These are phyloP conservation scores for Colletotrichum melonis DNA, from an alignment of 2,329 filamentous ascomycete species.

Conservation along the genomic window DNA sequence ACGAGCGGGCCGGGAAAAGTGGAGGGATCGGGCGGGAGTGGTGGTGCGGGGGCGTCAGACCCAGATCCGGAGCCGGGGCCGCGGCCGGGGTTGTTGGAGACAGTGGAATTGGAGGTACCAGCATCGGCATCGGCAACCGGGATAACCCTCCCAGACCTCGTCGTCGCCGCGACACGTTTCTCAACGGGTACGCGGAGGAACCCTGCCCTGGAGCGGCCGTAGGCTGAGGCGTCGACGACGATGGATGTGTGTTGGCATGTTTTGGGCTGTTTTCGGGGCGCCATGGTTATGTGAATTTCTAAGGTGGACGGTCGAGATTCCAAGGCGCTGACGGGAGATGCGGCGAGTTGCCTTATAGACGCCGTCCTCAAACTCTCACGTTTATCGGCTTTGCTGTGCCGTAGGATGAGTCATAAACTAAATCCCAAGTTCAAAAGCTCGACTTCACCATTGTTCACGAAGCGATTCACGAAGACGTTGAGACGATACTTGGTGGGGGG, in stretches of 20 bases:
- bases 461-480: background rate
- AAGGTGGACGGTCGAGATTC: background rate
- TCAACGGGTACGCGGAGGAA: conserved; percentile 44
- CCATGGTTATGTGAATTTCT: background rate
- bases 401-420: background rate
- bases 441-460: background rate
- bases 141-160: conserved; percentile 41
- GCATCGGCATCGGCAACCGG: too few relatives aligned
- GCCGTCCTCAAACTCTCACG: background rate
- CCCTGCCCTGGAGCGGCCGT: conserved; percentile 28
- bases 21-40: conserved; percentile 34
- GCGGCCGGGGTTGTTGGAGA: too few relatives aligned
- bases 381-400: background rate
- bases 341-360: background rate
- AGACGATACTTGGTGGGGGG: background rate
- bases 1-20: conserved; percentile 70
- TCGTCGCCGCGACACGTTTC: conserved; percentile 45
- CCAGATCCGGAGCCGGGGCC: background rate
- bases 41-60: too few relatives aligned
- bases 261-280: conserved; percentile 6
- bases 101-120: too few relatives aligned
- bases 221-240: conserved; percentile 6
- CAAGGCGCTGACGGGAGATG: rapidly evolving
- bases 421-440: too few relatives aligned
- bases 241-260: conserved; percentile 14